Conservation (phyloP, 2,329 filamentous ascomycete genomes). For the Hawksworthiomyces lignivorus region DNA sequence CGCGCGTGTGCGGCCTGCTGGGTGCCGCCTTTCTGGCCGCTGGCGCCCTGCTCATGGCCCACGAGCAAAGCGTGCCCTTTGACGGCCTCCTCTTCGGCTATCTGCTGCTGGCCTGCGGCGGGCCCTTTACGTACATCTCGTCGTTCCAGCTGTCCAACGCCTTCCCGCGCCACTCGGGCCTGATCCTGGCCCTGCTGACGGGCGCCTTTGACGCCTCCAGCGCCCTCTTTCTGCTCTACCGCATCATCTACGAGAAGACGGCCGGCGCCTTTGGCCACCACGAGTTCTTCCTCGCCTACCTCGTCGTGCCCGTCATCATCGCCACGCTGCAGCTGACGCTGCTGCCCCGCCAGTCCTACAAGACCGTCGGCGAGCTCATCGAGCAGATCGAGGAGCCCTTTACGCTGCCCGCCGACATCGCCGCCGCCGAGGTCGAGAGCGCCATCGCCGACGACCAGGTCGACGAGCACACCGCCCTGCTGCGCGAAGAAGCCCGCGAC, state of each 20-base stretch:
- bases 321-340: conserved; percentile 58
- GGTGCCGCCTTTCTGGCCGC: conserved; percentile 60
- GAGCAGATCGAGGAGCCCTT: conserved; percentile 55
- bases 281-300: conserved; percentile 65
- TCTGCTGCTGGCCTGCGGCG: conserved; percentile 67
- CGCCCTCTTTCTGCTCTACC: conserved; percentile 68
- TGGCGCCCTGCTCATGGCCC: conserved; percentile 68
- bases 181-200: conserved; percentile 73
- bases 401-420: not conserved
- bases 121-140: conserved; percentile 74
- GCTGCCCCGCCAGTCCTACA: conserved; percentile 71
- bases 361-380: conserved; percentile 77
- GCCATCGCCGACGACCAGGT: conserved; percentile 40
- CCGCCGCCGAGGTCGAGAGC: conserved; percentile 14
- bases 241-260: conserved; percentile 54
- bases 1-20: conserved; percentile 64
- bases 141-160: conserved; percentile 81
- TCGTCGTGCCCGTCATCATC: conserved; percentile 62
- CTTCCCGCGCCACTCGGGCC: conserved; percentile 66
- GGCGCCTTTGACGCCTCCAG: conserved; percentile 80
- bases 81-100: conserved; percentile 72
- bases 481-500: conserved; percentile 44
- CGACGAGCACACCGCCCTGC: conserved; percentile 48
- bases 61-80: conserved; percentile 55
- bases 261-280: conserved; percentile 49